phyloP scores from a whole-genome alignment of 2,329 filamentous ascomycete genomes.

The Zalaria sp. region DNA sequence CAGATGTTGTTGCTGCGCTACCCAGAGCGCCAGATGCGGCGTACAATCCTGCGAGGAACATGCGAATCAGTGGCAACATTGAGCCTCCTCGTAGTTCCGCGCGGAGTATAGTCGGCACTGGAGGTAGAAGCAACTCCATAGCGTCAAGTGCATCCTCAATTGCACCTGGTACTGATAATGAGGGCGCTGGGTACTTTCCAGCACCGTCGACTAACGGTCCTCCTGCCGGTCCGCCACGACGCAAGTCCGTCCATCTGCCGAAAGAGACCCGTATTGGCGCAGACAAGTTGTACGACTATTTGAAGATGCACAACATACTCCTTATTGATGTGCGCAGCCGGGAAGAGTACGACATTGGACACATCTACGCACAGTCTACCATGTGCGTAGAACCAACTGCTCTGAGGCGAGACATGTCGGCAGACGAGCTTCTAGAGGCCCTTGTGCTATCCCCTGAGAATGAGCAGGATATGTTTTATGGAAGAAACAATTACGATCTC shows the following conservation, averaged over 20 bases:
- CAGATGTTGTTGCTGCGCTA: constrained; percentile 39
- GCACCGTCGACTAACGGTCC: constrained; percentile 8
- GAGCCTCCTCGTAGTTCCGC: constrained; percentile 52
- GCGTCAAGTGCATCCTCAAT: constrained; percentile 20
- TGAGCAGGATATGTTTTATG: constrained; percentile 64
- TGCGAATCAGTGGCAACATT: constrained; percentile 49
- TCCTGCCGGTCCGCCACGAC: constrained; percentile 13
- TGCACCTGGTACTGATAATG: constrained; percentile 20
- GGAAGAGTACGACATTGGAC: constrained; percentile 71
- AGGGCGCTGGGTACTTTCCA: constrained; percentile 25
- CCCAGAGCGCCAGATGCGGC: constrained; percentile 62
- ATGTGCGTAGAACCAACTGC: constrained; percentile 84
- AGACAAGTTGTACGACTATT: constrained; percentile 55
- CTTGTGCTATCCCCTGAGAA: constrained; percentile 55
- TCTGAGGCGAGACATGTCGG: constrained; percentile 52
- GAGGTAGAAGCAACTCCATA: constrained; percentile 39
- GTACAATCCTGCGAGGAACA: constrained; percentile 64
- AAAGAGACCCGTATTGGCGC: constrained; percentile 51
- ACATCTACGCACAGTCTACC: constrained; percentile 69
- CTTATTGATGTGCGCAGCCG: constrained; percentile 76
- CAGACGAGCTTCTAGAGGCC: constrained; percentile 50
- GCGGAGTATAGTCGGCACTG: constrained; percentile 44
- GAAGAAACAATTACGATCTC: constrained; percentile 63
- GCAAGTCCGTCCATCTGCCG: constrained; percentile 33
- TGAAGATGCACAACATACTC: constrained; percentile 54